Base-by-base conservation (phyloP, 2,329 filamentous ascomycete genomes). In the Sporothrix brunneoviolacea region DNA sequence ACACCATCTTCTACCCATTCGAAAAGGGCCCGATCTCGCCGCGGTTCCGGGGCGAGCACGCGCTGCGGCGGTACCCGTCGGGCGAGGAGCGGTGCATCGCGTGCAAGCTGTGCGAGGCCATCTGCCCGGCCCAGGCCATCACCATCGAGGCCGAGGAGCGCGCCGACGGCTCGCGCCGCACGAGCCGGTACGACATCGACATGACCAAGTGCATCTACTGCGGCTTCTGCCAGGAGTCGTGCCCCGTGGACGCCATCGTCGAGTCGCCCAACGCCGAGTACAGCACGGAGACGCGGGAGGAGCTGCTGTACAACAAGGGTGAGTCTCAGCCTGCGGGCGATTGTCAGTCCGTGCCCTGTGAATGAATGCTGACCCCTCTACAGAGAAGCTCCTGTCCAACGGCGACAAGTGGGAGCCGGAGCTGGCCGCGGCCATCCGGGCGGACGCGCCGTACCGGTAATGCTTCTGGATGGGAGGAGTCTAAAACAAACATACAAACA, bases 201-300 rank as follows among this genome's bases (percentile, higher is more conserved):
- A 98, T 98, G 93, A 97, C 93, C 65, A 98, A 98, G 80, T 98
- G 93, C 76, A 98, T 98, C 72, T 98, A 97, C 82, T 97, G 93
- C 70, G 93, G 93, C 46, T 94, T 95, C 75, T 97, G 93, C 81
- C 91, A 96, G 76, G 93, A 98, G 77, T 95, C 88, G 58, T 98
- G 93, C 74, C 93, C 93, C 39, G 93, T 98, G 50, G 93, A 98
- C 72, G 93, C 93, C 54, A 98, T 80, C 59, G 79, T 82, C 50
- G 79, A 82, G 68, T 78, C 74, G 43, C 79, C 79, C 58, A 82
- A 82, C 60, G 77, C 78, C 60, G 79, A 82, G 65, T 82, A 82
- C 61, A 73, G 77, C 37, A 82, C 79, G 35, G 79, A 81, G 72
- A 82, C 79, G 57, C 83, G 91, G 66, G 91, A 98, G 71, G 91